Evolutionary conservation across 495 filamentous ascomycete species (phyloP).

Genomic region (Tuber calosporum): DNA sequence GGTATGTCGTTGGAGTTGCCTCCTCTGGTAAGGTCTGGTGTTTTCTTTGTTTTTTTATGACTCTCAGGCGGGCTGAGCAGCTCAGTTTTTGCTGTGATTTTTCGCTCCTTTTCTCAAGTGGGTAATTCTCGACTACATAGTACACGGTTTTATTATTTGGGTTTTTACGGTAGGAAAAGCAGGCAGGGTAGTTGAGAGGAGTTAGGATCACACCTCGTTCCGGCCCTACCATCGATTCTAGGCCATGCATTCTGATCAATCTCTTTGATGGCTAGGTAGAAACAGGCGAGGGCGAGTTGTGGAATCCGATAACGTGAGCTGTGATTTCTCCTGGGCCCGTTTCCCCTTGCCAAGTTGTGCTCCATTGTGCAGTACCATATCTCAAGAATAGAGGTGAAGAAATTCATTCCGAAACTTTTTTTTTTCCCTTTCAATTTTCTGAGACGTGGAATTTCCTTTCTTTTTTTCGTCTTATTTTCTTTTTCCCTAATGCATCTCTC

Average conservation of each 20-base stretch:
- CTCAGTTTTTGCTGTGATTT: no score
- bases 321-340: neutral
- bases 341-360: neutral
- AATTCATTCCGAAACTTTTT: neutral
- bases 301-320: neutral
- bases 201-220: no score
- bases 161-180: no score
- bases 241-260: neutral
- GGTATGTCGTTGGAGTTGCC: no score
- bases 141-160: no score
- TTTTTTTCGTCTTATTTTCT: neutral
- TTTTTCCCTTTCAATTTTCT: neutral
- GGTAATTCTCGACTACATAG: no score
- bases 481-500: neutral
- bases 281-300: neutral
- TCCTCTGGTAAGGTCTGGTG: no score
- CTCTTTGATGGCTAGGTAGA: neutral
- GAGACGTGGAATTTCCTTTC: neutral
- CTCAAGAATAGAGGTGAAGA: neutral
- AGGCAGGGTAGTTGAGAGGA: no score
- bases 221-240: no score
- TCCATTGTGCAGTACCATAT: neutral
- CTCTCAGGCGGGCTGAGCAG: no score
- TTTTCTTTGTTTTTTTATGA: no score
- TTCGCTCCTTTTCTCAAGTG: no score